phyloP scores from a whole-genome alignment of 2,329 filamentous ascomycete genomes.

The Diaporthe australafricana region DNA sequence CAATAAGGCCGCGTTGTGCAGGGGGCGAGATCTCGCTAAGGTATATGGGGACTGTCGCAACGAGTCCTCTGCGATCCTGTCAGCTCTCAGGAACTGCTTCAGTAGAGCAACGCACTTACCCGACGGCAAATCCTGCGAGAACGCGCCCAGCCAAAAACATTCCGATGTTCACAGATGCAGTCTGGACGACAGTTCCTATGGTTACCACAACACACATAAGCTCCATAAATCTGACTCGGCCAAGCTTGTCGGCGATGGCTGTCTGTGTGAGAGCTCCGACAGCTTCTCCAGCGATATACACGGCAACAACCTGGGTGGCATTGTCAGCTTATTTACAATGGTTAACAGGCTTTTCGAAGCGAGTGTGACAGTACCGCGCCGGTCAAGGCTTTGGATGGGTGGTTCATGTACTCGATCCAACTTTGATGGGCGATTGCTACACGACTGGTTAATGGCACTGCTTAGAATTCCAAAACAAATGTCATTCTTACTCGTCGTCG shows the following conservation, averaged over 20 bases:
- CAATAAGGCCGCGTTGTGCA: constrained; percentile 62
- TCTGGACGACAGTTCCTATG: constrained; percentile 64
- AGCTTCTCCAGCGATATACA: constrained; percentile 71
- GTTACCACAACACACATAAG: constrained; percentile 66
- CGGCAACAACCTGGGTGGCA: constrained; percentile 59
- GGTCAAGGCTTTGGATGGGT: constrained; percentile 65
- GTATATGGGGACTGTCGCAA: constrained; percentile 66
- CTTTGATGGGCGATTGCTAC: constrained; percentile 68
- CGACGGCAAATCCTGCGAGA: constrained; percentile 59
- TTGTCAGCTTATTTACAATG: not conserved
- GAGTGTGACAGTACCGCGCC: constrained; percentile 54
- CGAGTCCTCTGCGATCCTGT: constrained; percentile 52
- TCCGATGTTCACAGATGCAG: constrained; percentile 64
- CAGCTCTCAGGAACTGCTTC: not conserved
- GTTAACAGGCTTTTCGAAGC: not conserved
- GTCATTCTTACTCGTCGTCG: constrained; percentile 62
- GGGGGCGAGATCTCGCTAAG: constrained; percentile 65
- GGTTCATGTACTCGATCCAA: constrained; percentile 69
- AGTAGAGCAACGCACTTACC: constrained; percentile 45
- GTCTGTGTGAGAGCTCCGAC: constrained; percentile 65
- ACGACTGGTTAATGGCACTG: constrained; percentile 2
- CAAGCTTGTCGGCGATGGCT: constrained; percentile 63
- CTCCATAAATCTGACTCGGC: constrained; percentile 65
- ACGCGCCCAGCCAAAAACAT: constrained; percentile 64
- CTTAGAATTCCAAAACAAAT: too few relatives aligned